A percentile compares a stretch with the other conserved stretches of the same genome.
Evolutionary conservation across 73 alveolate species (phyloP).

Genomic region (Paramecium sonneborni): DNA sequence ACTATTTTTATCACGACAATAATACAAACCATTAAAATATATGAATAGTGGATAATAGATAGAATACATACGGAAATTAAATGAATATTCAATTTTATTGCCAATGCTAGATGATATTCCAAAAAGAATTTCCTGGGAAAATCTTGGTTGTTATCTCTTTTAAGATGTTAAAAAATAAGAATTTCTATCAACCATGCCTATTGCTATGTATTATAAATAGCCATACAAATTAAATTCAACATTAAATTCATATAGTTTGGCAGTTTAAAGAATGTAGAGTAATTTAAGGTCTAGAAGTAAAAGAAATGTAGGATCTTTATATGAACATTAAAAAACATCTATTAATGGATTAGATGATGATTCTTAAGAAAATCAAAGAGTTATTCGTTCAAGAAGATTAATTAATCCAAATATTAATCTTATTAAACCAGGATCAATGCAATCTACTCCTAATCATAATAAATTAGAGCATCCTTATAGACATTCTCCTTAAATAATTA

Average conservation of each 20-base stretch:
- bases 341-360: background rate
- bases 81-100: background rate
- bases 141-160: background rate
- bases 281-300: slow-evolving; percentile 3
- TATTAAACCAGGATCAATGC: background rate
- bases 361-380: background rate
- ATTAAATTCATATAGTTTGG: background rate
- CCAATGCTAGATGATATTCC: background rate
- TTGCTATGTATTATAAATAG: background rate
- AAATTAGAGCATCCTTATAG: background rate
- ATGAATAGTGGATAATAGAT: background rate
- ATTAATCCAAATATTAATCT: background rate
- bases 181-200: background rate
- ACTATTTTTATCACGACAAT: background rate
- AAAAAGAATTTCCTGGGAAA: slow-evolving; percentile 16
- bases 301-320: background rate
- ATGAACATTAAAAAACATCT: background rate
- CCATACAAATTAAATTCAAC: background rate
- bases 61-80: background rate
- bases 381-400: background rate
- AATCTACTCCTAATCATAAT: background rate
- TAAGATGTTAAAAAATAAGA: background rate
- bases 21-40: slow-evolving; percentile 7
- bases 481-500: background rate
- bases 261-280: background rate